A percentile compares a stretch with the other conserved stretches of the same genome.
These are phyloP conservation scores for Arthrobotrys entomopaga DNA, from an alignment of 2,329 filamentous ascomycete genomes.

Conservation along the genomic window DNA sequence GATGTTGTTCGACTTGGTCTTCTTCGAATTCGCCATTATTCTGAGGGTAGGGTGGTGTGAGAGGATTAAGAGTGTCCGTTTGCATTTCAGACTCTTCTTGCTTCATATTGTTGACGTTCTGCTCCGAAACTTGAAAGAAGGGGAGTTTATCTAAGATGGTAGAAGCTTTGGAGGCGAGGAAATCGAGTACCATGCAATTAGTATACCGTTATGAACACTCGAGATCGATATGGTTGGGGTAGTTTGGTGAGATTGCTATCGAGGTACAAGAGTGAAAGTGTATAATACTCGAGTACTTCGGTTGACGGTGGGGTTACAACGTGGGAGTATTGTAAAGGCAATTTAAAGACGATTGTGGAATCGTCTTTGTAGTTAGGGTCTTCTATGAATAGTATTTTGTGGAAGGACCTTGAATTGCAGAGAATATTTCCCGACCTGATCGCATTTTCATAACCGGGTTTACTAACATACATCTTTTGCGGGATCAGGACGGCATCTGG, in stretches of 20 bases:
- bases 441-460: too few species aligned
- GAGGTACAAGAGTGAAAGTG: neutral
- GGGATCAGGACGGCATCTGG: too few species aligned
- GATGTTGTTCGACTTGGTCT: neutral
- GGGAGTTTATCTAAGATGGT: neutral
- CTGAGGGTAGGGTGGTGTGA: neutral
- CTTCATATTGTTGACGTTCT: neutral
- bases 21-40: neutral
- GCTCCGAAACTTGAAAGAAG: neutral
- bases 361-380: too few species aligned
- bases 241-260: neutral
- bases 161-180: conserved; percentile 1
- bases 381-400: too few species aligned
- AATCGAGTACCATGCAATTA: neutral
- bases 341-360: too few species aligned
- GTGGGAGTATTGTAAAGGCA: neutral
- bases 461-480: too few species aligned
- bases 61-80: neutral
- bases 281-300: neutral
- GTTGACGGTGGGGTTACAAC: neutral
- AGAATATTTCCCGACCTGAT: too few species aligned
- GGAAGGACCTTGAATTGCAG: too few species aligned
- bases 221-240: neutral
- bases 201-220: neutral
- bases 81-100: neutral